Conservation (phyloP, 371 early-diverging fungal species). For the Mucor circinelloides region DNA sequence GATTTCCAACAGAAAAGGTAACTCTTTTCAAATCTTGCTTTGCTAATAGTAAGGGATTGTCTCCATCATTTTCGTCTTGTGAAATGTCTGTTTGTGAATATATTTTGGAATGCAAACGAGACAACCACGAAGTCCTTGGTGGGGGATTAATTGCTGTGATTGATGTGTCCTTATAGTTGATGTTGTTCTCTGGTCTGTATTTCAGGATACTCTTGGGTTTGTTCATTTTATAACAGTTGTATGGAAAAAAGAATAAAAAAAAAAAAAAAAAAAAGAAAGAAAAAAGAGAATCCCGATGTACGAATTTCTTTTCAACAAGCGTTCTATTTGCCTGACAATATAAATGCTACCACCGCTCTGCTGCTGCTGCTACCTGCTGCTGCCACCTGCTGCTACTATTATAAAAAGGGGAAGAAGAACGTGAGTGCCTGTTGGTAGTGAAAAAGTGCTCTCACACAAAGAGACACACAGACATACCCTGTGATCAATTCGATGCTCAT, state of each 20-base stretch:
- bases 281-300: background rate
- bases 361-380: too few species aligned
- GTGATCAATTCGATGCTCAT: background rate
- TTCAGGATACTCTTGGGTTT: conserved; percentile 29
- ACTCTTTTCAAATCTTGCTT: conserved; percentile 47
- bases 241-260: background rate
- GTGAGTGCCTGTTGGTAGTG: background rate
- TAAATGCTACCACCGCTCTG: background rate
- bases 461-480: background rate
- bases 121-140: conserved; percentile 19
- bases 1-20: conserved; percentile 39
- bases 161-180: background rate
- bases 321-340: background rate
- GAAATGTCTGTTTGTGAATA: background rate
- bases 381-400: background rate
- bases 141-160: background rate
- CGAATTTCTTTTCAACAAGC: background rate
- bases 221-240: conserved; percentile 1
- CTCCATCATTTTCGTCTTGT: conserved; percentile 10
- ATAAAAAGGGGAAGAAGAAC: background rate
- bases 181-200: conserved; percentile 8
- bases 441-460: background rate
- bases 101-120: conserved; percentile 26
- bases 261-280: background rate
- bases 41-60: conserved; percentile 18